phyloP scores from a whole-genome alignment of 2,329 filamentous ascomycete genomes.

The Sporothrix curviconia region DNA sequence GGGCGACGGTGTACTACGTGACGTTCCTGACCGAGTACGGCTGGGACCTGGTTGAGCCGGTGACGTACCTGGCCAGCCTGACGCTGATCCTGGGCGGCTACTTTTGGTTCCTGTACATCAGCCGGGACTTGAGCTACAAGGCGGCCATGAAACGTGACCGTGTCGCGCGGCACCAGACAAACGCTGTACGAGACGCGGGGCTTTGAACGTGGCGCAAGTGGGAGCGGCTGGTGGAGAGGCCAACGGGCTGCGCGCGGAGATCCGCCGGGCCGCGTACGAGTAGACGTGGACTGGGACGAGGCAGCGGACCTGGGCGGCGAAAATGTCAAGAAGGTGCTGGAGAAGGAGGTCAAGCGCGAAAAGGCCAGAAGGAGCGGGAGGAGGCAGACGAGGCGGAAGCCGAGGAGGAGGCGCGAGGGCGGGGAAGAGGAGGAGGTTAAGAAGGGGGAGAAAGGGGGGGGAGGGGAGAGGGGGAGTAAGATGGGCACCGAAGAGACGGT shows the following conservation, averaged over 20 bases:
- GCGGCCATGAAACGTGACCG: constrained; percentile 81
- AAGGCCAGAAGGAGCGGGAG: constrained; percentile 34
- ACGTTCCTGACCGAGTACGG: constrained; percentile 69
- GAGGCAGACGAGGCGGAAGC: constrained; percentile 32
- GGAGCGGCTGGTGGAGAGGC: constrained; percentile 76
- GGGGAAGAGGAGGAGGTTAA: not conserved
- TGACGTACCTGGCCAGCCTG: constrained; percentile 84
- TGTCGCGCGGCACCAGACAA: constrained; percentile 68
- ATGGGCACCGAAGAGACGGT: too few species aligned
- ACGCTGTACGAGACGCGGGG: constrained; percentile 69
- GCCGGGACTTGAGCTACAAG: constrained; percentile 79
- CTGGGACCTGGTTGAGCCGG: constrained; percentile 86
- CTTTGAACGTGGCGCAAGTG: constrained; percentile 69
- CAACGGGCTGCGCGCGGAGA: constrained; percentile 69
- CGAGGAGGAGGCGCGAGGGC: constrained; percentile 23
- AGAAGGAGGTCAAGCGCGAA: constrained; percentile 39
- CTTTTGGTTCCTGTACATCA: constrained; percentile 90
- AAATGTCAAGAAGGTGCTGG: constrained; percentile 52
- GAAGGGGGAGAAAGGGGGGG: not conserved
- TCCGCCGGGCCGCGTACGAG: constrained; percentile 72
- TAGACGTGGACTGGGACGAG: constrained; percentile 92
- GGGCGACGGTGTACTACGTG: constrained; percentile 70
- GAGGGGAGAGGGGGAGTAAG: not conserved
- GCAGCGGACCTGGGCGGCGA: constrained; percentile 63
- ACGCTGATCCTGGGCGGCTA: constrained; percentile 84